A percentile compares a stretch with the other conserved stretches of the same genome.
Evolutionary conservation across 305 asterid species (phyloP).

Genomic region (Fraxinus latifolia): DNA sequence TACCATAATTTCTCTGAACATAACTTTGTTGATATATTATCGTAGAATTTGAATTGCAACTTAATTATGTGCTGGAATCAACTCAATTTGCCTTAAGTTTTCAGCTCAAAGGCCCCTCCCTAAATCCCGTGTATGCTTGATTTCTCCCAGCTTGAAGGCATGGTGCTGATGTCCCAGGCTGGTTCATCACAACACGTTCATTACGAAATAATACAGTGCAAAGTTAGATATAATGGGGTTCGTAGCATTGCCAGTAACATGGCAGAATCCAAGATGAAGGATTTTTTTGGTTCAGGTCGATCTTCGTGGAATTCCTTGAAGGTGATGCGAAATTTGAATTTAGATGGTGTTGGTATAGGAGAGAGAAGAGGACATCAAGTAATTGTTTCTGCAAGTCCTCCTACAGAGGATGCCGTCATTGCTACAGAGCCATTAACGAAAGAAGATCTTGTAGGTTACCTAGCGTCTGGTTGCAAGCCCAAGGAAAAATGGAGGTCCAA

Average conservation of each 20-base stretch:
- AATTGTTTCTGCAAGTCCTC: slow-evolving; percentile 91
- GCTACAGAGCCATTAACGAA: slow-evolving; percentile 79
- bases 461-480: slow-evolving; percentile 91
- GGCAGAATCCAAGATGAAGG: slow-evolving; percentile 43
- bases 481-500: slow-evolving; percentile 89
- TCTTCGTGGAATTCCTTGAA: slow-evolving; percentile 41
- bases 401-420: slow-evolving; percentile 78
- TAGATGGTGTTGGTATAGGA: slow-evolving; percentile 33
- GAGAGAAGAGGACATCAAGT: slow-evolving; percentile 36
- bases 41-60: neutral
- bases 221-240: slow-evolving; percentile 32
- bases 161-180: slow-evolving; percentile 67
- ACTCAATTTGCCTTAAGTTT: neutral
- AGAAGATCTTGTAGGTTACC: slow-evolving; percentile 69
- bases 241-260: slow-evolving; percentile 21
- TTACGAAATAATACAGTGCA: slow-evolving; percentile 42
- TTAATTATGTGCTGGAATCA: neutral
- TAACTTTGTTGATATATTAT: neutral
- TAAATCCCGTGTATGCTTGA: slow-evolving; percentile 10
- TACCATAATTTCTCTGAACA: neutral
- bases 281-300: slow-evolving; percentile 31
- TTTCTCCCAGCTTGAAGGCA: slow-evolving; percentile 44
- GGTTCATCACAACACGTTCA: slow-evolving; percentile 49
- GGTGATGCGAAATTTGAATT: slow-evolving; percentile 29
- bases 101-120: neutral